These are phyloP conservation scores for Ophiostoma piceae DNA, from an alignment of 2,329 filamentous ascomycete species.

Conservation along the genomic window DNA sequence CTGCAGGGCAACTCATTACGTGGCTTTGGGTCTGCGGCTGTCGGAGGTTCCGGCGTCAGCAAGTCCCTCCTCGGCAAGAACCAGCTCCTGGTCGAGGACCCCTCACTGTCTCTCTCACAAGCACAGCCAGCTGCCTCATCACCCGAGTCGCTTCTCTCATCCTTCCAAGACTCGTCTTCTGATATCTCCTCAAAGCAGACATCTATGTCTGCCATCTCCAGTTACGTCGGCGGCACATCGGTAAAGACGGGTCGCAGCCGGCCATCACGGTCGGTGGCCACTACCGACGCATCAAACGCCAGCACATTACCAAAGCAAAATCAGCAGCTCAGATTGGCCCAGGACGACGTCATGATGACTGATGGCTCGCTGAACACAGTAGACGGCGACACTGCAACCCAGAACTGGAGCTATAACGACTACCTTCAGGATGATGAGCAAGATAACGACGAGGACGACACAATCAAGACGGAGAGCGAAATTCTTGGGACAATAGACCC, in stretches of 20 bases:
- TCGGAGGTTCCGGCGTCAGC: slow-evolving; percentile 1
- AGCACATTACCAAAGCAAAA: not conserved
- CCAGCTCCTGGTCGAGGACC: slow-evolving; percentile 23
- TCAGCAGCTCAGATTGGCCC: not conserved
- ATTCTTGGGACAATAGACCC: slow-evolving; percentile 34
- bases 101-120: slow-evolving; percentile 20
- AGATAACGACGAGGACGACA: slow-evolving; percentile 33
- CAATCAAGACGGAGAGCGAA: slow-evolving; percentile 26
- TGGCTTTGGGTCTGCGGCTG: slow-evolving; percentile 15
- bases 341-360: slow-evolving; percentile 42
- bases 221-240: slow-evolving; percentile 20
- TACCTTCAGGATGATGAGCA: slow-evolving; percentile 40
- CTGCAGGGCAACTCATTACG: slow-evolving; percentile 9
- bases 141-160: slow-evolving; percentile 29
- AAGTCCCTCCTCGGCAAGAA: slow-evolving; percentile 16
- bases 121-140: slow-evolving; percentile 23
- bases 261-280: slow-evolving; percentile 28
- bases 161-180: slow-evolving; percentile 47
- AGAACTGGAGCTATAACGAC: slow-evolving; percentile 38
- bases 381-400: slow-evolving; percentile 34
- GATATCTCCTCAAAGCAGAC: slow-evolving; percentile 39
- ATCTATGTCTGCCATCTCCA: slow-evolving; percentile 26
- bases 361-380: slow-evolving; percentile 31
- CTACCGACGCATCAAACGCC: not conserved
- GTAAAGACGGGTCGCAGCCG: slow-evolving; percentile 22